Evolutionary conservation across 805 yeast species (phyloP).

Genomic region (Spathaspora girioi): DNA sequence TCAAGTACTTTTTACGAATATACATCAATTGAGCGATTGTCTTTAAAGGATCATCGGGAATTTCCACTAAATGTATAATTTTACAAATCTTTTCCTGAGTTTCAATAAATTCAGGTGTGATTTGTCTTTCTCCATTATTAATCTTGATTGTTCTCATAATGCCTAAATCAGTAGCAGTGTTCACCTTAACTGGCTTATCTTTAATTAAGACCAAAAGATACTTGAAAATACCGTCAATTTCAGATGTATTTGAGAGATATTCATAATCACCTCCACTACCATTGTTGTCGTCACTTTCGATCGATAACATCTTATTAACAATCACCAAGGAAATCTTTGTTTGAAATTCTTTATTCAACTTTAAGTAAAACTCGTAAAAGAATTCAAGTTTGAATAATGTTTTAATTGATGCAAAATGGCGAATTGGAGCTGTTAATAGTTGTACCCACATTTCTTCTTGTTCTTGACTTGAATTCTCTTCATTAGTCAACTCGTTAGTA

Average conservation of each 20-base stretch:
- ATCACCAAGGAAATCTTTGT: conserved; percentile 59
- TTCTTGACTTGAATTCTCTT: conserved; percentile 11
- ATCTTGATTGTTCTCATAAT: conserved; percentile 28
- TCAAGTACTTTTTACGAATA: conserved; percentile 42
- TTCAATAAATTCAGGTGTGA: conserved; percentile 35
- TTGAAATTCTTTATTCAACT: conserved; percentile 47
- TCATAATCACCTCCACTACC: conserved; percentile 23
- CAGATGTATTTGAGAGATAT: conserved; percentile 32
- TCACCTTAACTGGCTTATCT: conserved; percentile 23
- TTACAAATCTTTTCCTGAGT: conserved; percentile 67
- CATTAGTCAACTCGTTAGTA: conserved; percentile 26
- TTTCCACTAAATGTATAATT: conserved; percentile 57
- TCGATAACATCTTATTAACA: conserved; percentile 49
- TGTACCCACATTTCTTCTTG: conserved; percentile 40
- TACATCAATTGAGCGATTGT: conserved; percentile 31
- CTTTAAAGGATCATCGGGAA: conserved; percentile 32
- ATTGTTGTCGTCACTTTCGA: conserved; percentile 5
- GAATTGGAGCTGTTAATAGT: conserved; percentile 48
- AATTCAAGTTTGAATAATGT: conserved; percentile 43
- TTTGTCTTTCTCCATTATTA: conserved; percentile 22
- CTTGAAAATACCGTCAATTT: conserved; percentile 57
- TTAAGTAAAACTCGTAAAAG: conserved; percentile 50
- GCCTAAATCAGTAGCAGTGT: conserved; percentile 39
- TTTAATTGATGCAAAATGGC: conserved; percentile 36
- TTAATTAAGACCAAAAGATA: conserved; percentile 54